phyloP scores from a whole-genome alignment of 2,329 filamentous ascomycete genomes.

The Coleophoma cylindrospora region DNA sequence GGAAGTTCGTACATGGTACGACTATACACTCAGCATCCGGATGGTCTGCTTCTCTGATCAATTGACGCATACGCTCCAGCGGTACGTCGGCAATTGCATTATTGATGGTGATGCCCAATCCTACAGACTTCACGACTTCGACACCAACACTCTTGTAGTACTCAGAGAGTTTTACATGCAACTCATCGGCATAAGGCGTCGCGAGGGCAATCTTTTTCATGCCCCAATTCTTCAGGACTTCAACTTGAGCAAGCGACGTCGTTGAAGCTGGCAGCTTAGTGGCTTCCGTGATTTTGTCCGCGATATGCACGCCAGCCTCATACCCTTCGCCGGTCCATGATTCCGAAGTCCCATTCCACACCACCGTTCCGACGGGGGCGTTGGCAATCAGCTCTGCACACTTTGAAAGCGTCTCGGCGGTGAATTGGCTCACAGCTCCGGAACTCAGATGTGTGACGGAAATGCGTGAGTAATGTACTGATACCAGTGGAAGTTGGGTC shows the following conservation, averaged over 20 bases:
- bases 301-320: background rate
- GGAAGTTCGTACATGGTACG: constrained; percentile 2
- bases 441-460: background rate
- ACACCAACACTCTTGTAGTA: background rate
- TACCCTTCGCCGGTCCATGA: constrained; percentile 2
- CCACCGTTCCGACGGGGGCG: background rate
- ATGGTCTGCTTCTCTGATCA: constrained; percentile 1
- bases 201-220: background rate
- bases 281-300: background rate
- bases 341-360: constrained; percentile 1
- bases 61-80: background rate
- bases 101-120: background rate
- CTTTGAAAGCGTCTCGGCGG: background rate
- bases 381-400: constrained; percentile 1
- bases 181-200: constrained; percentile 1
- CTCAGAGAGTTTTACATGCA: background rate
- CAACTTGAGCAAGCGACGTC: background rate
- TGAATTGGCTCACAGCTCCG: background rate
- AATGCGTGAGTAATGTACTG: constrained; percentile 1
- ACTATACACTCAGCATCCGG: constrained; percentile 3
- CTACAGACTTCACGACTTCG: background rate
- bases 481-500: background rate
- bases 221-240: background rate
- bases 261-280: background rate
- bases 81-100: constrained; percentile 1